Percentiles rank a stretch among this genome's conserved stretches.
Evolutionary conservation across 352 stramenopile genomes (phyloP).

Genomic region (Globisporangium abappressorium): DNA sequence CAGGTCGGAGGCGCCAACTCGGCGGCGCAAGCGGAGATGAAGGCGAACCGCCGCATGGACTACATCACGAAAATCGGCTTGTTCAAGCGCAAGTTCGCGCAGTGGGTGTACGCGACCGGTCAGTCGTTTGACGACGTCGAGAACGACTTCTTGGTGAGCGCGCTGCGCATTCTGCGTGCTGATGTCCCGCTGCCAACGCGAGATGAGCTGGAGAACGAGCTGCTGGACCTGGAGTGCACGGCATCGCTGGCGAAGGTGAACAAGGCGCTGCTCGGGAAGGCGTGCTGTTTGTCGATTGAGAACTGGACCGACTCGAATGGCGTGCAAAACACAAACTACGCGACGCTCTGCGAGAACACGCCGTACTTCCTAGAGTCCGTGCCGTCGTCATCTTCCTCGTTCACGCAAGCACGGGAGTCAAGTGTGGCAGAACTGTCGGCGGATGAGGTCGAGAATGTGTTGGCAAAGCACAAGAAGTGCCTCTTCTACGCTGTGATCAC

Average conservation of each 20-base stretch:
- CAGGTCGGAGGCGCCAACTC: background rate
- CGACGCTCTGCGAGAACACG: conserved; percentile 30
- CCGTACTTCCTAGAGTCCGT: conserved; percentile 50
- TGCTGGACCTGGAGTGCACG: conserved; percentile 54
- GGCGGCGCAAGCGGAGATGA: background rate
- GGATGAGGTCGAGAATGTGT: conserved; percentile 47
- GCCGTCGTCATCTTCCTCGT: background rate
- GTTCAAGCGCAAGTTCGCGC: conserved; percentile 64
- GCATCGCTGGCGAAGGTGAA: conserved; percentile 40
- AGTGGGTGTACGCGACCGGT: conserved; percentile 62
- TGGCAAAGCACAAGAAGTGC: conserved; percentile 47
- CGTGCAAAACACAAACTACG: conserved; percentile 43
- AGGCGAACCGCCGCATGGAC: conserved; percentile 16
- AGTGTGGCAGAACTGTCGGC: conserved; percentile 26
- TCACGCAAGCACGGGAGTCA: conserved; percentile 6
- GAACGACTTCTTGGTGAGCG: conserved; percentile 39
- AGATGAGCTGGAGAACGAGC: conserved; percentile 61
- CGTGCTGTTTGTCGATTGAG: conserved; percentile 59
- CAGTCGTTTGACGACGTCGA: conserved; percentile 46
- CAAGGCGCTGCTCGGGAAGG: conserved; percentile 42
- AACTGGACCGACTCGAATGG: conserved; percentile 44
- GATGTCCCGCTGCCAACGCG: conserved; percentile 41
- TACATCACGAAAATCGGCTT: conserved; percentile 46
- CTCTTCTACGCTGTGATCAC: conserved; percentile 52
- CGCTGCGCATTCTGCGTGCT: conserved; percentile 37